phyloP scores from a whole-genome alignment of 257 asterid species.

The Lavandula angustifolia region DNA sequence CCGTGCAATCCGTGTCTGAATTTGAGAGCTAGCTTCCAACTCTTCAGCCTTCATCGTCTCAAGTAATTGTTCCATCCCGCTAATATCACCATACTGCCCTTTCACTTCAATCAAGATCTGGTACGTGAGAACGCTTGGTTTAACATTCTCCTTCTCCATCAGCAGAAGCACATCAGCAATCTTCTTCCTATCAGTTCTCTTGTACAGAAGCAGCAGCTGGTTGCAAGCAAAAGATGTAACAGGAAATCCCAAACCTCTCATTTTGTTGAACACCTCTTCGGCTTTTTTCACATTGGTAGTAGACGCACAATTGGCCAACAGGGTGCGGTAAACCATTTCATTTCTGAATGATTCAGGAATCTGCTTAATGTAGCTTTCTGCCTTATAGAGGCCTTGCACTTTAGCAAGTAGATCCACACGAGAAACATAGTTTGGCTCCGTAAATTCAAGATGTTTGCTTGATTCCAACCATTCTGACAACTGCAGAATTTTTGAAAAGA shows the following conservation, averaged over 20 bases:
- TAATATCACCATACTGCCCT: conserved; percentile 61
- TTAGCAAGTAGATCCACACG: conserved; percentile 72
- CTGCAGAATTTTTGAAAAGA: conserved; percentile 45
- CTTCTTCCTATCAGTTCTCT: conserved; percentile 57
- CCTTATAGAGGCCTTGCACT: conserved; percentile 55
- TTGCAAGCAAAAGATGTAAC: conserved; percentile 52
- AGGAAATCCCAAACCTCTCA: conserved; percentile 57
- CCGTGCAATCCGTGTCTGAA: conserved; percentile 42
- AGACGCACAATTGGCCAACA: conserved; percentile 61
- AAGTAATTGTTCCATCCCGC: conserved; percentile 67
- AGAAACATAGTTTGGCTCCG: conserved; percentile 50
- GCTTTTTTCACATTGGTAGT: conserved; percentile 45
- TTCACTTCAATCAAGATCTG: conserved; percentile 53
- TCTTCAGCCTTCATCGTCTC: conserved; percentile 75
- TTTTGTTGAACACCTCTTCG: conserved; percentile 65
- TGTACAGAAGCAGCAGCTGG: conserved; percentile 73
- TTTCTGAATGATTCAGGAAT: conserved; percentile 63
- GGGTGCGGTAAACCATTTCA: conserved; percentile 62
- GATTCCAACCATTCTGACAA: conserved; percentile 73
- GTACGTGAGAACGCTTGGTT: conserved; percentile 63
- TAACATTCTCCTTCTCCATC: conserved; percentile 68
- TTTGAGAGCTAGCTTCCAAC: conserved; percentile 38
- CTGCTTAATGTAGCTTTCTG: conserved; percentile 52
- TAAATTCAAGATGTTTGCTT: conserved; percentile 43
- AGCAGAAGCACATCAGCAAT: conserved; percentile 61